A percentile compares a stretch with the other conserved stretches of the same genome.
Evolutionary conservation across 192 early-diverging fungal genomes (phyloP).

Genomic region (Linnemannia zychae): DNA sequence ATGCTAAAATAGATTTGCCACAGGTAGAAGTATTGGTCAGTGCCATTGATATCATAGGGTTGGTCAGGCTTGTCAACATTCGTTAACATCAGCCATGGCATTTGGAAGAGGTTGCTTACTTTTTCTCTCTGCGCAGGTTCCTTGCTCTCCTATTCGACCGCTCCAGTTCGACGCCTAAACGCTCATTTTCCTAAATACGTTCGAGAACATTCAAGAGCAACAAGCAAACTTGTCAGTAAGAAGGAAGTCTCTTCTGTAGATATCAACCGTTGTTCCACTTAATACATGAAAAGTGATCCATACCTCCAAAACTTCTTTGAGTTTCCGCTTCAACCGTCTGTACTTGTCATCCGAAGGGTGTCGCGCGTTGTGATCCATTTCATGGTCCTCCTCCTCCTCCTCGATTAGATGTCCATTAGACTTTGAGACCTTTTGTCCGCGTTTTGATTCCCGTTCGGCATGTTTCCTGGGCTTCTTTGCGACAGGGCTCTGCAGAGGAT

Average conservation of each 20-base stretch:
- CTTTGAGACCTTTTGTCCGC: neutral
- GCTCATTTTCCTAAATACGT: constrained; percentile 43
- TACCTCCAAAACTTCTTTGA: constrained; percentile 63
- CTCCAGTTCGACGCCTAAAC: constrained; percentile 24
- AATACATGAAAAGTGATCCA: neutral
- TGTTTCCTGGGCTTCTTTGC: constrained; percentile 13
- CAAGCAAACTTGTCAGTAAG: neutral
- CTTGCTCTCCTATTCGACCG: constrained; percentile 34
- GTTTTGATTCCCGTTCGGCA: constrained; percentile 2
- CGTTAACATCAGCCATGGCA: neutral
- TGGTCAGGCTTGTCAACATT: neutral
- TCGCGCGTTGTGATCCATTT: neutral
- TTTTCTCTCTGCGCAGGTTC: constrained; percentile 45
- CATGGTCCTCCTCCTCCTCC: constrained; percentile 3
- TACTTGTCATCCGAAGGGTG: constrained; percentile 49
- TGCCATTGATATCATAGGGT: neutral
- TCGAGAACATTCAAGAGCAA: neutral
- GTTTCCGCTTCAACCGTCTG: constrained; percentile 58
- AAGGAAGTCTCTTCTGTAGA: neutral
- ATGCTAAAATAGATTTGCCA: constrained; percentile 10
- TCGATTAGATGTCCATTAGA: neutral
- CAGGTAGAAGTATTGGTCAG: neutral
- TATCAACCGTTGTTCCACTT: neutral
- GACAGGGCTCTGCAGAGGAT: neutral
- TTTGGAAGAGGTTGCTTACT: neutral